A percentile compares a stretch with the other conserved stretches of the same genome.
These are phyloP conservation scores for Fraxinus latifolia DNA, from an alignment of 305 asterid species.

Conservation along the genomic window DNA sequence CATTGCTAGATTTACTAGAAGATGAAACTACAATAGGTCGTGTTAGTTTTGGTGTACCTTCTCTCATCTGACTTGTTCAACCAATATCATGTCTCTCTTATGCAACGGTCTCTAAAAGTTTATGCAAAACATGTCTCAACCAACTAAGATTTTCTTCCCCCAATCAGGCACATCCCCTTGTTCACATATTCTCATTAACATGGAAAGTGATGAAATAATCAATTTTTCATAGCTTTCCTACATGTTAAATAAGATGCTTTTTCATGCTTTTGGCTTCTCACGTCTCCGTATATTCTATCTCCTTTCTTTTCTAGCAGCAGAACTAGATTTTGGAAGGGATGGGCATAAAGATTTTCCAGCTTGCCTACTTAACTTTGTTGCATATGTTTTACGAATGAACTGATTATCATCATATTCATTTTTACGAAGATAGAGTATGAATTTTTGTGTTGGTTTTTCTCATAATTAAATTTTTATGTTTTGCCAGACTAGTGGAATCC, in stretches of 20 bases:
- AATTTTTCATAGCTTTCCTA: not conserved
- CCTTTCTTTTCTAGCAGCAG: not conserved
- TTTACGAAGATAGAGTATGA: not conserved
- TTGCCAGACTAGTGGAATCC: constrained; percentile 88
- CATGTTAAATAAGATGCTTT: not conserved
- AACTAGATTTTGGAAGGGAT: not conserved
- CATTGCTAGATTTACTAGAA: not conserved
- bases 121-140: not conserved
- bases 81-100: not conserved
- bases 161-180: not conserved
- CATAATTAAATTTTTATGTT: constrained; percentile 17
- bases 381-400: not conserved
- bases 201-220: not conserved
- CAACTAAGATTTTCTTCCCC: not conserved
- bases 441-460: constrained; percentile 1
- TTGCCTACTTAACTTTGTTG: not conserved
- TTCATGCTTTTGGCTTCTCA: not conserved
- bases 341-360: not conserved
- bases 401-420: not conserved
- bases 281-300: not conserved
- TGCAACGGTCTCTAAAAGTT: not conserved
- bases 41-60: not conserved
- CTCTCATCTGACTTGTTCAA: not conserved
- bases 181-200: not conserved
- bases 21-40: not conserved